Evolutionary conservation across 768 basidiomycete species (phyloP).

Genomic region (Russula emetica): DNA sequence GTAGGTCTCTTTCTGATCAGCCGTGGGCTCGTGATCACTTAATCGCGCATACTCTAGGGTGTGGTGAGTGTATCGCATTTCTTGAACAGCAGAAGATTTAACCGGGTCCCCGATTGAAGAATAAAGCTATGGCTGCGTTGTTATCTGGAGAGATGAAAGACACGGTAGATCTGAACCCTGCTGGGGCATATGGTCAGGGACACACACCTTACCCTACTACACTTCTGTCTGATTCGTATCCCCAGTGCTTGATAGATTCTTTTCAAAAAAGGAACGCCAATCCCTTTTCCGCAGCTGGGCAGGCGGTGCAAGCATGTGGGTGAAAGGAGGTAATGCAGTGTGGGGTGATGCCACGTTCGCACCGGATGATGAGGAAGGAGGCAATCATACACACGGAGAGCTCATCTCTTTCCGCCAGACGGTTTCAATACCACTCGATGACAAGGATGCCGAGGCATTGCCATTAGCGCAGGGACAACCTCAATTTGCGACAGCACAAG

Average conservation of each 20-base stretch:
- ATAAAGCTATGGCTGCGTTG: conserved; percentile 94
- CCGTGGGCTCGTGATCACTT: background rate
- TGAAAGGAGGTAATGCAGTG: conserved; percentile 81
- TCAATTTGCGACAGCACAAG: conserved; percentile 8
- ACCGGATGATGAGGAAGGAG: conserved; percentile 65
- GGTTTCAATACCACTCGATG: background rate
- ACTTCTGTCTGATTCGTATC: background rate
- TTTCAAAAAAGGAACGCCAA: conserved; percentile 84
- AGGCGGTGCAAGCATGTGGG: conserved; percentile 90
- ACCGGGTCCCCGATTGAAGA: conserved; percentile 39
- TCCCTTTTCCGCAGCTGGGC: conserved; percentile 93
- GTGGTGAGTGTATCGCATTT: conserved; percentile 48
- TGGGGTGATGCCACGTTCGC: conserved; percentile 78
- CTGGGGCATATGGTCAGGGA: conserved; percentile 63
- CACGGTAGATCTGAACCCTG: conserved; percentile 80
- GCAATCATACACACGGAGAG: conserved; percentile 67
- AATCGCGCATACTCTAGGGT: conserved; percentile 43
- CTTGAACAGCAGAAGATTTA: background rate
- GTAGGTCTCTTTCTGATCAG: conserved; percentile 39
- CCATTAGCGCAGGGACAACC: conserved; percentile 16
- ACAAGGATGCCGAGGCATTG: conserved; percentile 26
- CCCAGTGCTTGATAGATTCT: conserved; percentile 79
- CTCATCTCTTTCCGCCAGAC: conserved; percentile 71
- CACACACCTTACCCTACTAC: background rate
- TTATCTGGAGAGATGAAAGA: conserved; percentile 95